phyloP scores from a whole-genome alignment of 2,329 filamentous ascomycete species.

The Biscogniauxia mediterranea region DNA sequence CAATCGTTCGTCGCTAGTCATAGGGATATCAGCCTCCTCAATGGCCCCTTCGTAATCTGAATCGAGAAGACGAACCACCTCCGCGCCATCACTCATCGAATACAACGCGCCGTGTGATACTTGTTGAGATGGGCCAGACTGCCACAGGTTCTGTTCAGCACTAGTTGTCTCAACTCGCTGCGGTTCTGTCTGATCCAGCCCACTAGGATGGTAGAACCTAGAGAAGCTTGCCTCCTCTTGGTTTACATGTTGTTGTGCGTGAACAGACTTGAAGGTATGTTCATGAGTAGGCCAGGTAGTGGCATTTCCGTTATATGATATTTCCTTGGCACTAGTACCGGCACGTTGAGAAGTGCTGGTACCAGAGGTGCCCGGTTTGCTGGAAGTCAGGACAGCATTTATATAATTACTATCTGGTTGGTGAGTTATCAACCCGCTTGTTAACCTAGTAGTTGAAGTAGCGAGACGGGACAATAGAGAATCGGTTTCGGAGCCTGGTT shows the following conservation, averaged over 20 bases:
- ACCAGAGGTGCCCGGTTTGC: constrained; percentile 24
- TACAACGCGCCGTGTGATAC: constrained; percentile 2
- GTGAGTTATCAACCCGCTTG: constrained; percentile 12
- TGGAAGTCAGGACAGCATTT: constrained; percentile 11
- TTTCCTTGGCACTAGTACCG: constrained; percentile 15
- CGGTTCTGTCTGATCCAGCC: constrained; percentile 20
- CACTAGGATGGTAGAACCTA: constrained; percentile 31
- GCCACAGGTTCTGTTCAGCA: background rate
- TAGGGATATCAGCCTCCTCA: constrained; percentile 14
- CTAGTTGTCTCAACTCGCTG: constrained; percentile 2
- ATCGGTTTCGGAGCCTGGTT: background rate
- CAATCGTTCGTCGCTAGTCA: constrained; percentile 20
- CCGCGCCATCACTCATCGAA: constrained; percentile 24
- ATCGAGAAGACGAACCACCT: constrained; percentile 28
- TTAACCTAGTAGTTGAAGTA: constrained; percentile 20
- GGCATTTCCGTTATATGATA: constrained; percentile 12
- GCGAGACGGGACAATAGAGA: constrained; percentile 20
- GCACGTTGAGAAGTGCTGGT: background rate
- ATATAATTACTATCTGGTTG: constrained; percentile 7
- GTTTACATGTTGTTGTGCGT: constrained; percentile 28
- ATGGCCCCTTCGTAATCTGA: constrained; percentile 19
- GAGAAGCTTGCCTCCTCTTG: constrained; percentile 37
- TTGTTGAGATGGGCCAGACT: background rate
- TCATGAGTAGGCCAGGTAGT: constrained; percentile 9
- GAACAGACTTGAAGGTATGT: constrained; percentile 28